A percentile compares a stretch with the other conserved stretches of the same genome.
These are phyloP conservation scores for Fusarium transvaalense DNA, from an alignment of 2,329 filamentous ascomycete genomes.

Conservation along the genomic window DNA sequence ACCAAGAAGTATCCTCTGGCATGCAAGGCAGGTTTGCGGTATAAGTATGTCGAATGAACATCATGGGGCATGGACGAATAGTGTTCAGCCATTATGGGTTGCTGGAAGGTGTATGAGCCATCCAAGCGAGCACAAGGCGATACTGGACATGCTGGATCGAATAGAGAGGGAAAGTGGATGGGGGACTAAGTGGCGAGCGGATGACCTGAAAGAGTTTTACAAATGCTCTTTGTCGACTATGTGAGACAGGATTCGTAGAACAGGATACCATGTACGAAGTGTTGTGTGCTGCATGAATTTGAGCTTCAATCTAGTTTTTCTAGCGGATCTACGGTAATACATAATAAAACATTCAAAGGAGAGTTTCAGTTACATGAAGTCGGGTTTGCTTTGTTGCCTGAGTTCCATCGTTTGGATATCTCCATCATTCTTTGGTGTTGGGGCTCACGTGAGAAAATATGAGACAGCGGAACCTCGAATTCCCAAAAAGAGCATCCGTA, in stretches of 20 bases:
- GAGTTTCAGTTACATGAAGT: fast-evolving
- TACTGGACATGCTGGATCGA: conserved; percentile 60
- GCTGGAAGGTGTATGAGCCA: conserved; percentile 66
- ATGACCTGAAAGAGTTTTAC: conserved; percentile 64
- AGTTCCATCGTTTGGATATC: background rate
- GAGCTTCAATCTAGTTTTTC: background rate
- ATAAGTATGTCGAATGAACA: conserved; percentile 66
- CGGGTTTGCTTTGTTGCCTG: background rate
- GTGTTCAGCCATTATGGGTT: conserved; percentile 66
- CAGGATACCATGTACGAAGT: background rate
- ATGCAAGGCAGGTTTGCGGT: conserved; percentile 64
- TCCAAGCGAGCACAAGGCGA: conserved; percentile 55
- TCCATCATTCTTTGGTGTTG: background rate
- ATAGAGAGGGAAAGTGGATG: conserved; percentile 67
- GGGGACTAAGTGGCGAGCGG: conserved; percentile 65
- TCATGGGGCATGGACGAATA: conserved; percentile 66
- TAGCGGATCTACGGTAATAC: background rate
- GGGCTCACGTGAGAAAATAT: conserved; percentile 31
- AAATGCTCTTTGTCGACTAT: conserved; percentile 28
- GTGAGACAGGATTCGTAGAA: background rate
- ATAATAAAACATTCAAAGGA: background rate
- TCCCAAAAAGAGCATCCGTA: background rate
- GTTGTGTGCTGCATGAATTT: background rate
- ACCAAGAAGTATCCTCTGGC: conserved; percentile 60
- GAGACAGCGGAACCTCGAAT: conserved; percentile 12